Evolutionary conservation across 768 basidiomycete genomes (phyloP), one percentile per base, ranked within the genome.

Genomic region (Pleurotus ostreatus): DNA sequence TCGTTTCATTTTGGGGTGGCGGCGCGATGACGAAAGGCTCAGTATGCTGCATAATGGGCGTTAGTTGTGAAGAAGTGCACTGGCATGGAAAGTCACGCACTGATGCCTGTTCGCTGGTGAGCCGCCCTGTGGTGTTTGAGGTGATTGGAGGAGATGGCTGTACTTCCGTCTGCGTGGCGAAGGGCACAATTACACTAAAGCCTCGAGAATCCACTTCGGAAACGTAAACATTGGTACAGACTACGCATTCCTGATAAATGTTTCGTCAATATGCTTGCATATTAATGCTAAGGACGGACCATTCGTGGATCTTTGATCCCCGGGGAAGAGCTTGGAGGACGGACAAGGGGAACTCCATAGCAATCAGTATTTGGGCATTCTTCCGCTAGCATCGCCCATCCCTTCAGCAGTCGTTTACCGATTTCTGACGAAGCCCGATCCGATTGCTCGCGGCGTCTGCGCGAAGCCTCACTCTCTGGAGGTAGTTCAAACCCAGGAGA

Each of bases 311-410:
- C 81, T 61, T 81, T 82, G 58, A 76, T 80, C 15, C 77, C 77
- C 4, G 81, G 80, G 13, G 74, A 61, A 9, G 51, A 20, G 66
- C 81, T 88, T 16, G 90, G 89, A 39, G 87, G 87, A 49, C 91
- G 76, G 57, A 94, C 86, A 12, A 94, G 81, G n/a, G 92, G 93
- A 5, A 93, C 75, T 11, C 91, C 91, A 68, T 83, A 86, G 65
- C 93, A 94, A 20, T 71, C 66, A 3, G 66, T 61, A 62, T 82
- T 87, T 0, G 83, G 82, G 64, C 93, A 94, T 70, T 92, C 90
- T 38, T 94, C 90, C 20, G 79, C 89, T n/a, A 94, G 76, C 88
- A 94, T 90, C 0, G 92, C 84, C 89, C 90, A 94, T 40, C 89
- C 92, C 61, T 83, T 84, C 46, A 94, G 70, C 57, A 94, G 74